Conservation (phyloP, 495 filamentous ascomycete genomes). For the Penicillium odoratum region DNA sequence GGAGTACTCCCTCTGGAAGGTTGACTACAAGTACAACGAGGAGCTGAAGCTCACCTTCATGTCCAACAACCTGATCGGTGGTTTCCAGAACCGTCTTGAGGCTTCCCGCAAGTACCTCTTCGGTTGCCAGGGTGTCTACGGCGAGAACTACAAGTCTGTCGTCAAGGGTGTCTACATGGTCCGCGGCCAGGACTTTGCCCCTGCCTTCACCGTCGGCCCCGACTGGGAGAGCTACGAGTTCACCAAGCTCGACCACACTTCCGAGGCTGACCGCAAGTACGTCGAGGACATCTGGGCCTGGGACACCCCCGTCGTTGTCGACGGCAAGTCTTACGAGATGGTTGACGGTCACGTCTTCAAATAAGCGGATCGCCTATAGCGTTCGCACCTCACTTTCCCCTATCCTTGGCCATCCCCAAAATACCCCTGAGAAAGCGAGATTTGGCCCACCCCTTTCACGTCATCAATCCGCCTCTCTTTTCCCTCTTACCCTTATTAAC, state of each 20-base stretch:
- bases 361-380: conserved; percentile 55
- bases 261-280: conserved; percentile 76
- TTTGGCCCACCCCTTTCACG: conserved; percentile 5
- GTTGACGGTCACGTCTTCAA: conserved; percentile 98
- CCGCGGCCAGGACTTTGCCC: conserved; percentile 82
- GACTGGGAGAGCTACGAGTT: conserved; percentile 97
- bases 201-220: conserved; percentile 94
- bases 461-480: conserved; percentile 16
- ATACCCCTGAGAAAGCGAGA: conserved; percentile 26
- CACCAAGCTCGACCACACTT: conserved; percentile 87
- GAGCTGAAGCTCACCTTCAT: conserved; percentile 98
- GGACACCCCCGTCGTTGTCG: conserved; percentile 75
- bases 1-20: conserved; percentile 91
- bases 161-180: conserved; percentile 90
- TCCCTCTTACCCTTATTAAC: conserved; percentile 12
- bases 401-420: conserved; percentile 12
- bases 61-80: conserved; percentile 93
- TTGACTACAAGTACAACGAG: conserved; percentile 97
- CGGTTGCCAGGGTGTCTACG: conserved; percentile 87
- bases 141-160: conserved; percentile 79
- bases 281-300: conserved; percentile 86
- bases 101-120: conserved; percentile 98
- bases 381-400: neutral
- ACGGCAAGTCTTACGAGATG: conserved; percentile 76
- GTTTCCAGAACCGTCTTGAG: conserved; percentile 97